These are phyloP conservation scores for Avena atlantica DNA, from an alignment of 176 grass and related monocot genomes.

Conservation along the genomic window DNA sequence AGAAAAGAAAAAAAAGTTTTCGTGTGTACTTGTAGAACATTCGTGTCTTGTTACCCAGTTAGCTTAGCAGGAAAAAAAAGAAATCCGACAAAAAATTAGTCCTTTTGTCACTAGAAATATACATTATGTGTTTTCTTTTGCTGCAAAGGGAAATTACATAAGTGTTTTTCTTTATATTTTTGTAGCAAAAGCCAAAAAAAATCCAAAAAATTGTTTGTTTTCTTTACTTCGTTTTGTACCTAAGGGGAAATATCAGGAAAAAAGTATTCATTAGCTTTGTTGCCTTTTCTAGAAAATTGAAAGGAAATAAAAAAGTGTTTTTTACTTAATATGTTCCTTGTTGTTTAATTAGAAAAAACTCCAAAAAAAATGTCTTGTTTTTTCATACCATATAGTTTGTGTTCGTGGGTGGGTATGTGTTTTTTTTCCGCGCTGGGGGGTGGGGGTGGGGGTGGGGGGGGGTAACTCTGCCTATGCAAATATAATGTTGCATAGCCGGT, in stretches of 20 bases:
- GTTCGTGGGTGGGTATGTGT: neutral
- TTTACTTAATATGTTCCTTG: neutral
- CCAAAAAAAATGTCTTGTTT: neutral
- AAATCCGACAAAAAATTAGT: too few relatives aligned
- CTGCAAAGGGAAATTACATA: too few relatives aligned
- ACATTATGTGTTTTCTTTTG: too few relatives aligned
- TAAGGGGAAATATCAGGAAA: too few relatives aligned
- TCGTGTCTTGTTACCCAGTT: neutral
- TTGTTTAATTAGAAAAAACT: neutral
- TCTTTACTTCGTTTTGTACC: too few relatives aligned
- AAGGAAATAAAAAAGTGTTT: neutral
- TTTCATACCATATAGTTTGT: too few relatives aligned
- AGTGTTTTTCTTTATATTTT: neutral
- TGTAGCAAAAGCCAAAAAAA: neutral
- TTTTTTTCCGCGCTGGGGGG: too few relatives aligned
- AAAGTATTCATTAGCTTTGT: neutral
- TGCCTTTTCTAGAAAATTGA: neutral
- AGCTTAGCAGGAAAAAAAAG: too few relatives aligned
- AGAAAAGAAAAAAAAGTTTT: neutral
- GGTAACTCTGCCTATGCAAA: neutral
- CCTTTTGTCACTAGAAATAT: too few relatives aligned
- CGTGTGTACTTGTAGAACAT: neutral
- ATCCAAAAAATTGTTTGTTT: neutral
- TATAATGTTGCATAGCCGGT: slow-evolving; percentile 1
- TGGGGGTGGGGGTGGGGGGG: neutral